Conservation (phyloP, 208 protist species). For the Trichomonas tenax region DNA sequence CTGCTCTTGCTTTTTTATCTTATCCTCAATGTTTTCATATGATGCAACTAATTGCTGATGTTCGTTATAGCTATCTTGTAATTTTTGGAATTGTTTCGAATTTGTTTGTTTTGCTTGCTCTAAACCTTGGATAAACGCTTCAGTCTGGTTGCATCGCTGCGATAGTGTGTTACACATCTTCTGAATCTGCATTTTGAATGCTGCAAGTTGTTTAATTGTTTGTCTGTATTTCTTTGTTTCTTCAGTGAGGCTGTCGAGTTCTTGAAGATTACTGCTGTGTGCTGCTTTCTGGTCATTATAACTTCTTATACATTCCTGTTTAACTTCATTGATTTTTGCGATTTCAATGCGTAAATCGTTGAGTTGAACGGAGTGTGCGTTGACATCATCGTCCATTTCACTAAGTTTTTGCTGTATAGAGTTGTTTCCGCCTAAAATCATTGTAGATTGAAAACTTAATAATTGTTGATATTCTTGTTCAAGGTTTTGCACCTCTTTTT, state of each 20-base stretch:
- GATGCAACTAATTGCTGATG: neutral
- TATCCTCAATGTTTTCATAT: neutral
- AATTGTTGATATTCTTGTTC: neutral
- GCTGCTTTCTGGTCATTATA: neutral
- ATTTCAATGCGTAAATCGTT: neutral
- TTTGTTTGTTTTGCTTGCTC: neutral
- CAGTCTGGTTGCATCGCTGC: neutral
- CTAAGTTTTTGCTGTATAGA: neutral
- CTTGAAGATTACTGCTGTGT: neutral
- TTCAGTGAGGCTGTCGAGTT: neutral
- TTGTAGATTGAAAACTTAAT: neutral
- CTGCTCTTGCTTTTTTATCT: neutral
- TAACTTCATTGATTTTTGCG: neutral
- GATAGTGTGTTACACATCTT: neutral
- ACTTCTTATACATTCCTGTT: neutral
- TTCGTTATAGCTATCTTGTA: neutral
- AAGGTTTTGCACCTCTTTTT: neutral
- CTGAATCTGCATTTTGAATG: neutral
- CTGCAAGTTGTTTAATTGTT: neutral
- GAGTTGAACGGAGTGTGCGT: neutral
- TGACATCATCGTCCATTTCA: neutral
- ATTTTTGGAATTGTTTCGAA: neutral
- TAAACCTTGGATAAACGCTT: neutral
- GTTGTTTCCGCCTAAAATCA: neutral
- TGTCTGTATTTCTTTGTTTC: neutral